Base-by-base conservation (phyloP, 345 rosid species). In the Lumnitzera racemosa region DNA sequence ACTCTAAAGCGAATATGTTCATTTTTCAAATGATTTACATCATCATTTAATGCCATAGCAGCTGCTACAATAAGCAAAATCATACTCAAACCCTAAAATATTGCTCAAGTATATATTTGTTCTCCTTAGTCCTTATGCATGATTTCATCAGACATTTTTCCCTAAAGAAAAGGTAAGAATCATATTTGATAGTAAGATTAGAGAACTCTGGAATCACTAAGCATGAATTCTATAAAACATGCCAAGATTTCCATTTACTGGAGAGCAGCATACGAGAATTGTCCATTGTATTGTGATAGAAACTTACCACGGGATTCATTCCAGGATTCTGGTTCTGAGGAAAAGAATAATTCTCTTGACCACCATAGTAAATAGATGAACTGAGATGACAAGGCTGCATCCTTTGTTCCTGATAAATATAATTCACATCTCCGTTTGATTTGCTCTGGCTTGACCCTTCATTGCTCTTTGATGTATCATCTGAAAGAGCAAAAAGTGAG, bases 251-350 rank as follows among this genome's bases (percentile, higher is more conserved):
- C 46, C 13, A 23, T 6, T 56, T 56, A 31, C 24, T 56, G 14
- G 4, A 57, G 15, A 13, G 20, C 36, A 57, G 5, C 13, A 3
- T 7, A 29, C 3, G 5, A 13, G 13, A 41, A 7, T 10, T n/a
- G 11, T n/a, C 6, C 14, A 13, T 15, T 2, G 2, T 5, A 57
- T 31, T 1, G 14, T 12, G 49, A 56, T n/a, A 54, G 24, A 53
- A 56, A 64, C 83, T 76, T 58, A 88, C 91, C 80, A 24, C 53
- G 23, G 88, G 66, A 78, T 78, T 80, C 53, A 65, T 8, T 55
- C 27, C 77, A 16, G 92, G 70, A 69, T 72, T 65, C 55, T 75
- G 74, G 57, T 64, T 80, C 52, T 78, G 84, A 54, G 79, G 70
- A n/a, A 47, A 60, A 56, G 70, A 62, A 59, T 73, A 77, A 12